phyloP scores from a whole-genome alignment of 2,329 filamentous ascomycete genomes.

The Aplosporella prunicola region DNA sequence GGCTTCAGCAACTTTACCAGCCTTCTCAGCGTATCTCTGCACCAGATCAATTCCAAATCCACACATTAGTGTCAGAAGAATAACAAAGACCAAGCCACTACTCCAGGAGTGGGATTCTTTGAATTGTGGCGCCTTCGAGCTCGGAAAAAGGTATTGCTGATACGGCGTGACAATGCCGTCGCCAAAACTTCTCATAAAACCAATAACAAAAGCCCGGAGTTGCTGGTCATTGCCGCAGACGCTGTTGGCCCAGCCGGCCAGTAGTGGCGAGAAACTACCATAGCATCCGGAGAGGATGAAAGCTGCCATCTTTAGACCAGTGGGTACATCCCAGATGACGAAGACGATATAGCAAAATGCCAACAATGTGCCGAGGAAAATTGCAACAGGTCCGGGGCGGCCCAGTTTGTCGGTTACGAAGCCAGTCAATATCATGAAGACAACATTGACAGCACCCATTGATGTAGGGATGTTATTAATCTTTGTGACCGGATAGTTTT shows the following conservation, averaged over 20 bases:
- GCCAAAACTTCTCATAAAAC: conserved; percentile 2
- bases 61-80: conserved; percentile 12
- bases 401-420: conserved; percentile 26
- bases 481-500: conserved; percentile 30
- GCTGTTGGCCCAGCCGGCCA: conserved; percentile 35
- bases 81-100: conserved; percentile 12
- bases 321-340: conserved; percentile 30
- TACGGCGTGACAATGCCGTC: conserved; percentile 10
- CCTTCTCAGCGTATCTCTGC: too few relatives aligned
- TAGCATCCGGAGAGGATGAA: conserved; percentile 34
- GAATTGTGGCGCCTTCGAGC: conserved; percentile 10
- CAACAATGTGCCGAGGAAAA: conserved; percentile 27
- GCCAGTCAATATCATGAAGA: conserved; percentile 28
- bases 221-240: conserved; percentile 35
- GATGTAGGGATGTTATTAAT: conserved; percentile 40
- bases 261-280: conserved; percentile 34
- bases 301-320: conserved; percentile 29
- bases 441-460: conserved; percentile 33
- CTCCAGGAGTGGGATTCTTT: conserved; percentile 9
- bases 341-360: conserved; percentile 31
- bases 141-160: conserved; percentile 13
- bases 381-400: conserved; percentile 27
- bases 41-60: too few relatives aligned
- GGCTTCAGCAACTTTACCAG: too few relatives aligned
- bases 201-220: conserved; percentile 34